Evolutionary conservation across 2,329 filamentous ascomycete genomes (phyloP), one percentile per base, ranked within the genome.

Genomic region (Alternaria atra): DNA sequence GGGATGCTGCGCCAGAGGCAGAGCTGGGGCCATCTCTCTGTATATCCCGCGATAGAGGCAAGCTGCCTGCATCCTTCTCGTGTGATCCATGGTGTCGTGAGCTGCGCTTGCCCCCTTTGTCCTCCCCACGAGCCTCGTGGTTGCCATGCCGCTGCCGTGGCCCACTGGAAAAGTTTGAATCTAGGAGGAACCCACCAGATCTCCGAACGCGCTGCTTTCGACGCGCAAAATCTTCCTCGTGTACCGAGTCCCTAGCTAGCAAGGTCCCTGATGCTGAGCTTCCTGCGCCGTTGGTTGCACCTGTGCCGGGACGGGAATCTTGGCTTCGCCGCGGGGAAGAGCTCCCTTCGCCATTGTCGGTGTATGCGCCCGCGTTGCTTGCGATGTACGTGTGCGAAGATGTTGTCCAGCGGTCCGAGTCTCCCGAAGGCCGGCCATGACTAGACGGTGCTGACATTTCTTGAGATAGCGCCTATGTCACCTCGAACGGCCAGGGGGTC

Each of bases 181-280:
- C 82, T 37, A 86, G 73, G 42, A 86, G 68, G 59, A 83, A 83
- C 34, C 81, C 80, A 25, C 80, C 80, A 13, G 79, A 75, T 53
- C 73, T 75, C 53, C 73, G 71, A 5, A 68, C 60, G 23, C 73
- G 67, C 44, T 73, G 73, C 54, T 70, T 70, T 43, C 73, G 69
- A 47, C 67, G 70, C 47, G 71, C 71, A 66, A 76, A 74, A 58
- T 78, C 76, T 39, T 72, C 71, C 51, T 74, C 73, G 25, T 70
- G 65, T 44, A 73, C 69, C 3, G 68, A 63, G 8, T 75, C 74
- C 12, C 46, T 60, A 6, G 56, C 65, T 59, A 77, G 59, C 32
- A 65, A 55, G 30, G 60, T 67, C 6, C 47, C 63, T 10, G 69
- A 66, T 17, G 48, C 42, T 25, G 52, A 35, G n/a, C 64, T 58